Evolutionary conservation across 225 moss, liverwort and hornwort species (phyloP).

Genomic region (Pleurozium schreberi): DNA sequence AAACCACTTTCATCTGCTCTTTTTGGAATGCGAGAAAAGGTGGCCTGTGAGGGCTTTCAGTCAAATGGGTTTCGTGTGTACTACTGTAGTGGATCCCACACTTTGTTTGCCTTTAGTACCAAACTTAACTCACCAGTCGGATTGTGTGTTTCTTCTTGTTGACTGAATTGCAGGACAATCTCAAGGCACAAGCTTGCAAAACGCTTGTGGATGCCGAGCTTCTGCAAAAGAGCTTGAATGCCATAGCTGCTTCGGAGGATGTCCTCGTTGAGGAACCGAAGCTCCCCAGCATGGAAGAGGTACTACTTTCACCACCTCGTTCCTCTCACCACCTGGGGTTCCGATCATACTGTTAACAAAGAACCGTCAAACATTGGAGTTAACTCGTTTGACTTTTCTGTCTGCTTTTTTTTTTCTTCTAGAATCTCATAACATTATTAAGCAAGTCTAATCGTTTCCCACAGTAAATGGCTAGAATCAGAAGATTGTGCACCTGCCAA

Average conservation of each 20-base stretch:
- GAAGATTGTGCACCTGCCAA: not conserved
- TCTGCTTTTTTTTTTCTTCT: too few species aligned
- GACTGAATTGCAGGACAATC: conserved; percentile 1
- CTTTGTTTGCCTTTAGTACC: not conserved
- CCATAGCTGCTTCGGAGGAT: not conserved
- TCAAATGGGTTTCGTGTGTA: not conserved
- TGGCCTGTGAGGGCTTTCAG: not conserved
- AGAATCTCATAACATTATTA: not conserved
- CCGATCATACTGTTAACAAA: too few species aligned
- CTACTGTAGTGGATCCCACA: not conserved
- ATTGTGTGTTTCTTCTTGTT: not conserved
- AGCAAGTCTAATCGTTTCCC: not conserved
- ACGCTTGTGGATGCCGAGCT: not conserved
- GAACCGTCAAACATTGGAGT: too few species aligned
- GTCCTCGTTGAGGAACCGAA: not conserved
- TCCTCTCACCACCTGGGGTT: too few species aligned
- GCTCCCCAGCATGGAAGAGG: conserved; percentile 23
- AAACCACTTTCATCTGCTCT: not conserved
- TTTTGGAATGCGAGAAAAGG: not conserved
- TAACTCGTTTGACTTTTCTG: too few species aligned
- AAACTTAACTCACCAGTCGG: not conserved
- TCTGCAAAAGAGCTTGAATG: not conserved
- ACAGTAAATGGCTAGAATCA: not conserved
- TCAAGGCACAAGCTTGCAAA: not conserved
- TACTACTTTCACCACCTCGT: not conserved